A percentile compares a stretch with the other conserved stretches of the same genome.
These are phyloP conservation scores for Sarcodon aspratus DNA, from an alignment of 768 basidiomycete species.

Conservation along the genomic window DNA sequence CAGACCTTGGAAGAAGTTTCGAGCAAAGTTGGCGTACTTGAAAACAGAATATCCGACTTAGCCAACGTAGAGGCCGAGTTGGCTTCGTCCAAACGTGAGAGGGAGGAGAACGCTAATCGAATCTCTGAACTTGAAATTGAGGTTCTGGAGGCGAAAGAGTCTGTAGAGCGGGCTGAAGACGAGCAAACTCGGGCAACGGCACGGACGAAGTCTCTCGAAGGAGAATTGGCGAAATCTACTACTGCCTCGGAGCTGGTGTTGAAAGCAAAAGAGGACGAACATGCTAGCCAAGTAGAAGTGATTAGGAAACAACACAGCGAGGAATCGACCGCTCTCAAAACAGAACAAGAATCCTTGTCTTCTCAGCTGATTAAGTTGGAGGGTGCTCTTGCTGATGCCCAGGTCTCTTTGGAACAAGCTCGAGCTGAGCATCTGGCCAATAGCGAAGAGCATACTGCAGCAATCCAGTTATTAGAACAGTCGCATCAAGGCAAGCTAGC, in stretches of 20 bases:
- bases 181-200: conserved; percentile 32
- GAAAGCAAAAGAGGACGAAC: conserved; percentile 38
- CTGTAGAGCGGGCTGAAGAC: conserved; percentile 54
- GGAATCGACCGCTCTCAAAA: conserved; percentile 3
- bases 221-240: conserved; percentile 36
- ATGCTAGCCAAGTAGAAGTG: conserved; percentile 32
- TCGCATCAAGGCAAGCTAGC: conserved; percentile 36
- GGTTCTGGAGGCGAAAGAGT: conserved; percentile 65
- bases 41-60: conserved; percentile 30
- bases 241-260: conserved; percentile 35
- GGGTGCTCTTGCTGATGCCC: conserved; percentile 31
- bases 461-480: conserved; percentile 42
- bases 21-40: conserved; percentile 32
- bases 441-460: conserved; percentile 32
- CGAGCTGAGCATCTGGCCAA: conserved; percentile 32
- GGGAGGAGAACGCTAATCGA: conserved; percentile 59
- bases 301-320: conserved; percentile 21
- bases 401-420: conserved; percentile 36
- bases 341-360: conserved; percentile 25
- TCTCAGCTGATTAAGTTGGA: conserved; percentile 35
- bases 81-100: conserved; percentile 43
- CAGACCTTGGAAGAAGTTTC: conserved; percentile 36
- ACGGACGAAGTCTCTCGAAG: conserved; percentile 40
- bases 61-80: conserved; percentile 39
- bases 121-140: conserved; percentile 78